phyloP scores from a whole-genome alignment of 2,329 filamentous ascomycete species.

The Grosmannia penicillata region DNA sequence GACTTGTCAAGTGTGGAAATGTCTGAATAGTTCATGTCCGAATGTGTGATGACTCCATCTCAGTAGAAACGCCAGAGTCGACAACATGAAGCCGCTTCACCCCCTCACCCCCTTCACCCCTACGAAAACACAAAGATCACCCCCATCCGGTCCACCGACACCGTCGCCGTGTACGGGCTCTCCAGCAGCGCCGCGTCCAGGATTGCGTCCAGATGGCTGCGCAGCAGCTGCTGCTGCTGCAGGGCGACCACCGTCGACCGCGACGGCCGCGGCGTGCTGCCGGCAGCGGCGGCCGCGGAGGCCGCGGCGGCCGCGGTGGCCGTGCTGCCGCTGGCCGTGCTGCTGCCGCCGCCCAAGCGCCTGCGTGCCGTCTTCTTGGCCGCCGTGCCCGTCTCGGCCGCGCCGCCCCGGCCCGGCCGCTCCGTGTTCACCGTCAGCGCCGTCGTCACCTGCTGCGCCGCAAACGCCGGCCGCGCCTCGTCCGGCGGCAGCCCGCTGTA shows the following conservation, averaged over 20 bases:
- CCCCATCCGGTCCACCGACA: conserved; percentile 79
- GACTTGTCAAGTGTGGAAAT: no score
- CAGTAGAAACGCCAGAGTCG: no score
- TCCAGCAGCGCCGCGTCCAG: conserved; percentile 81
- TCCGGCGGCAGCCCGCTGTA: conserved; percentile 64
- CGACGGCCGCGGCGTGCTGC: conserved; percentile 31
- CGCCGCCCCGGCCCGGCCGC: conserved; percentile 24
- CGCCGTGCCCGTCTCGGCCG: conserved; percentile 15
- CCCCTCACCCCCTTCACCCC: not conserved
- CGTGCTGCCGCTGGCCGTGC: conserved; percentile 12
- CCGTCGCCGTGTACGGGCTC: conserved; percentile 79
- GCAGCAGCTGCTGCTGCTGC: conserved; percentile 75
- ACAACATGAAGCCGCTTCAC: not conserved
- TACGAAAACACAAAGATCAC: conserved; percentile 69
- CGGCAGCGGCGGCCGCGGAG: conserved; percentile 11
- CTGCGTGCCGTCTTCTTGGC: conserved; percentile 12
- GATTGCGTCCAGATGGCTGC: conserved; percentile 76
- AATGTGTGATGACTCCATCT: no score
- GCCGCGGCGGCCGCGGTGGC: conserved; percentile 13
- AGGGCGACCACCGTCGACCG: conserved; percentile 74
- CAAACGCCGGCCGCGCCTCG: conserved; percentile 60
- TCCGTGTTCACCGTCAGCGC: conserved; percentile 54
- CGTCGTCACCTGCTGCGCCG: conserved; percentile 44
- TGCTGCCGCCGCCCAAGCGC: not conserved
- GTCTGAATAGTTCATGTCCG: no score